Evolutionary conservation across 257 asterid species (phyloP), one percentile per base, ranked within the genome.

Genomic region (Capsicum baccatum): DNA sequence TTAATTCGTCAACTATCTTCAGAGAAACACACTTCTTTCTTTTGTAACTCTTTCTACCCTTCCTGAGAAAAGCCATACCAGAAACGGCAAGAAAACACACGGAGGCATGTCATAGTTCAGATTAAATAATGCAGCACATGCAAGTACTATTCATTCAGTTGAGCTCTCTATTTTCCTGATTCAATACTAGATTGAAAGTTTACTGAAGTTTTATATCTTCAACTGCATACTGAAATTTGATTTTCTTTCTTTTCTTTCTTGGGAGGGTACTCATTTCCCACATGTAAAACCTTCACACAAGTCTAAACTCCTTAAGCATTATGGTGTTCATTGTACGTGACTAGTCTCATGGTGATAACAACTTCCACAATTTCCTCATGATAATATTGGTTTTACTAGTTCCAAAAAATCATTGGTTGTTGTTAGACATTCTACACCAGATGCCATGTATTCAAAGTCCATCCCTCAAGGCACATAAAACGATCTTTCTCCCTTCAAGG

Each of bases 381-480:
- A 6, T 71, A 71, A 71, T n/a, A 71, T 6, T 17, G 58, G 58
- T 6, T 47, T 44, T 44, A 10, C 10, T n/a, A 47, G 17, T 17
- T 19, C 50, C 0, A 47, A n/a, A n/a, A n/a, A 70, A 69, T 9
- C 16, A 71, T 17, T 44, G 17, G 15, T 17, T 9, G 57, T 15
- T 68, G 78, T 76, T 76, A 50, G 81, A 76, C 63, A 52, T 37
- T 21, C 14, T 76, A 21, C 63, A 26, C 62, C 48, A 76, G 26
- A 76, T 26, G 3, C 12, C 81, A 76, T 26, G 64, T 17, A 26
- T 13, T 52, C 81, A 8, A 44, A 76, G 63, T 57, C 63, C 64
- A 8, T 52, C 81, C 81, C 47, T 33, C 64, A 54, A 76, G 64
- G 63, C 62, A 26, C 60, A 50, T 39, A 69, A 69, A 69, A 69